Percentiles rank a stretch among this genome's conserved stretches.
These are phyloP conservation scores for Quercus agrifolia DNA, from an alignment of 306 rosid genomes.

Conservation along the genomic window DNA sequence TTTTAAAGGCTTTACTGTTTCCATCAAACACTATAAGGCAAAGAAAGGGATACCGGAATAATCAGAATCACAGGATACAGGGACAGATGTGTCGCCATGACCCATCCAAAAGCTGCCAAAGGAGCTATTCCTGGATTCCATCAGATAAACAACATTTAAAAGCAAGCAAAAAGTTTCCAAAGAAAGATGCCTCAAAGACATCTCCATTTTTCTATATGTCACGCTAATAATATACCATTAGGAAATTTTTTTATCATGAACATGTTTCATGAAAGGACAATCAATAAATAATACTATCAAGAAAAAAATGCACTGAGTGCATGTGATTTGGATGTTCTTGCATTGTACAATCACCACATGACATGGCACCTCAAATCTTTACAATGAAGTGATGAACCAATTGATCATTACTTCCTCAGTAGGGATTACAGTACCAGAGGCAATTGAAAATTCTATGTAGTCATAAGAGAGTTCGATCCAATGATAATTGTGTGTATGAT, in stretches of 20 bases:
- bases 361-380: not conserved
- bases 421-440: not conserved
- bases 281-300: not conserved
- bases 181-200: slow-evolving; percentile 13
- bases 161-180: slow-evolving; percentile 20
- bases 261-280: not conserved
- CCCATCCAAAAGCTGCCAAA: slow-evolving; percentile 96
- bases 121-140: slow-evolving; percentile 61
- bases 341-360: not conserved
- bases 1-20: not conserved
- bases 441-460: not conserved
- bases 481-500: not conserved
- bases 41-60: slow-evolving; percentile 65
- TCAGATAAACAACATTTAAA: slow-evolving; percentile 27
- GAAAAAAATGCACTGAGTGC: not conserved
- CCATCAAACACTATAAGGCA: slow-evolving; percentile 3
- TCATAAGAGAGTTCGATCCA: not conserved
- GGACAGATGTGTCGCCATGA: slow-evolving; percentile 89
- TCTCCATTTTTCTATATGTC: slow-evolving; percentile 2
- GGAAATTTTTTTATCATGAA: not conserved
- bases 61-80: slow-evolving; percentile 77
- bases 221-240: not conserved
- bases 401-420: not conserved
- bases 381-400: not conserved
- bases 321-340: not conserved